Evolutionary conservation across 495 filamentous ascomycete genomes (phyloP), one percentile per base, ranked within the genome.

Genomic region (Entonaema liquescens): DNA sequence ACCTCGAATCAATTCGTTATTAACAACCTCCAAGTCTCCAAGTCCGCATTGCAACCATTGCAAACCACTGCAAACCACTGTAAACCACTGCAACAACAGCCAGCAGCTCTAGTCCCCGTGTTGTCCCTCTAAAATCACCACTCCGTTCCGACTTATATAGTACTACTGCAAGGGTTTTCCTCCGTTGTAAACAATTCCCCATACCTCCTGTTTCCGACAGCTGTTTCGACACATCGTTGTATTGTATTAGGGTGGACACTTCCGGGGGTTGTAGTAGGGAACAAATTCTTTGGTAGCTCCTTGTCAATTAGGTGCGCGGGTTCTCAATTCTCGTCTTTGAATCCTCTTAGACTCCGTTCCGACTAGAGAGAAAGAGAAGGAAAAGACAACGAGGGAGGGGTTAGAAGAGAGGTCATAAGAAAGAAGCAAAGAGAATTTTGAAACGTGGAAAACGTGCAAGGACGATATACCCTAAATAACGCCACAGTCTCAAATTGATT

Each of bases 401-500:
- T 12, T 23, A 23, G 25, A 23, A 23, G n/a, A n/a, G n/a, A n/a
- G 28, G 49, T 31, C n/a, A 59, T 5, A 42, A 59, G 13, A 44
- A 60, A 62, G 38, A 65, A 62, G 49, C 49, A 68, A 62, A 61
- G 40, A 58, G 40, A 15, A 52, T 59, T 57, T 40, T n/a, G 53
- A 65, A 61, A 60, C 61, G 40, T 47, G 42, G 19, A 23, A 23
- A 47, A 47, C 42, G 42, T 40, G 33, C 17, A 38, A 60, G 49
- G 49, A 61, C 56, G 60, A 68, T 36, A 64, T 57, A 62, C 59
- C 33, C 53, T 62, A 60, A 62, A 56, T 50, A 60, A 67, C 64
- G 64, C 59, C 59, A 72, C 64, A 40, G 65, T 68, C 70, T 68
- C 60, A 60, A 67, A 64, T 57, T 63, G 23, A 53, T 64, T 65